Conservation (phyloP, 352 stramenopile genomes). For the Phytophthora hybrid region DNA sequence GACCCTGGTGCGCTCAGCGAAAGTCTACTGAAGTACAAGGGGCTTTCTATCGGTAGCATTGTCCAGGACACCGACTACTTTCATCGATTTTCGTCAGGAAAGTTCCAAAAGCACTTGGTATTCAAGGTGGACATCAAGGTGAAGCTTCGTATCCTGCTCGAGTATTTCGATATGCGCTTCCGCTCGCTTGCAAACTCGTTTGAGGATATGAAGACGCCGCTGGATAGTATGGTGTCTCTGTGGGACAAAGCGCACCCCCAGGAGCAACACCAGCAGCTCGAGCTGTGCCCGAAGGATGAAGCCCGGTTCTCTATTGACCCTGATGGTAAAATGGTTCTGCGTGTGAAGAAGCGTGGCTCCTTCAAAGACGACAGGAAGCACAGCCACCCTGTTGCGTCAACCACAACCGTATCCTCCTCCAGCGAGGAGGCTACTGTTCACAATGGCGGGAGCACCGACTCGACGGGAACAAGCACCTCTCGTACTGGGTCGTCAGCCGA, state of each 20-base stretch:
- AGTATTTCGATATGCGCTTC: conserved; percentile 65
- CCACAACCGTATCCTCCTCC: conserved; percentile 7
- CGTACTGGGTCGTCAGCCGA: conserved; percentile 18
- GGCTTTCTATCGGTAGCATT: conserved; percentile 79
- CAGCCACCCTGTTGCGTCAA: conserved; percentile 9
- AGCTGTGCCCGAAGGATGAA: conserved; percentile 57
- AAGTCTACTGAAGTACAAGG: conserved; percentile 84
- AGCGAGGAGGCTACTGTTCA: conserved; percentile 25
- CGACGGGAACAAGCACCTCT: conserved; percentile 17
- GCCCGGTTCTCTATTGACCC: conserved; percentile 57
- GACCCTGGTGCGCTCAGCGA: conserved; percentile 69
- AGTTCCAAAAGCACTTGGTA: conserved; percentile 75
- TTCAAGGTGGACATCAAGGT: conserved; percentile 70
- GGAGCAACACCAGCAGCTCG: conserved; percentile 35
- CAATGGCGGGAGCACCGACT: conserved; percentile 17
- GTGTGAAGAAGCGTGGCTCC: conserved; percentile 49
- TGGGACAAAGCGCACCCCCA: conserved; percentile 48
- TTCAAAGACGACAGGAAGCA: conserved; percentile 46
- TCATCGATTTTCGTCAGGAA: conserved; percentile 61
- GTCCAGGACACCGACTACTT: conserved; percentile 84
- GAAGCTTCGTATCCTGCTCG: conserved; percentile 52
- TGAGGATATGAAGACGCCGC: conserved; percentile 33
- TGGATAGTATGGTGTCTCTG: conserved; percentile 40
- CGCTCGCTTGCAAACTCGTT: conserved; percentile 32
- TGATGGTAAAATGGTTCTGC: conserved; percentile 55